These are phyloP conservation scores for Periconia sp. DNA, from an alignment of 2,329 filamentous ascomycete genomes.

Conservation along the genomic window DNA sequence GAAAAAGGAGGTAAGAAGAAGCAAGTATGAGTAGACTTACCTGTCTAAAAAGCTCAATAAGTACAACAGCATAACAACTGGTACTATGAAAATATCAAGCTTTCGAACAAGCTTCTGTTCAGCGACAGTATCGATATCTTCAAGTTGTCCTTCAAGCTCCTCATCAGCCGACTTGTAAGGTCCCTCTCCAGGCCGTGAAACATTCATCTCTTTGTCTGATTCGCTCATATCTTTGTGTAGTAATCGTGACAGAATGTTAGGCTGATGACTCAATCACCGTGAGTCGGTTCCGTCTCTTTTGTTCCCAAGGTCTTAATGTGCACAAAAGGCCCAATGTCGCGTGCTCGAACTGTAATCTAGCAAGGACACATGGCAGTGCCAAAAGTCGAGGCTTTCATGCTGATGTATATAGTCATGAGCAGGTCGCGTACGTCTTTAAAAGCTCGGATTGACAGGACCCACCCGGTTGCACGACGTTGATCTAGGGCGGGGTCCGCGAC, in stretches of 20 bases:
- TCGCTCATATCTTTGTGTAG: conserved; percentile 34
- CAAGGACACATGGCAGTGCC: conserved; percentile 20
- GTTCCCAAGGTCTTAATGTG: too few species aligned
- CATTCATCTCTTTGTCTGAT: conserved; percentile 29
- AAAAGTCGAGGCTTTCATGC: conserved; percentile 27
- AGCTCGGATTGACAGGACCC: conserved; percentile 16
- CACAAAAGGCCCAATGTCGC: too few species aligned
- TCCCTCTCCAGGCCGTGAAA: conserved; percentile 13
- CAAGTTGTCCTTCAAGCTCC: conserved; percentile 32
- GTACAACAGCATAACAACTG: conserved; percentile 72
- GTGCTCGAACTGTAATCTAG: neutral
- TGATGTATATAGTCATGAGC: conserved; percentile 17
- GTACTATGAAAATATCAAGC: conserved; percentile 68
- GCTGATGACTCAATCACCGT: too few species aligned
- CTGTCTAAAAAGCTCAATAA: conserved; percentile 78
- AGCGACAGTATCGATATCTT: conserved; percentile 44
- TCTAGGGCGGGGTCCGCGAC: conserved; percentile 15
- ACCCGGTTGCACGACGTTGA: conserved; percentile 19
- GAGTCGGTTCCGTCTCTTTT: too few species aligned
- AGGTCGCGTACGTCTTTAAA: conserved; percentile 26
- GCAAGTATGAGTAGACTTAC: too few species aligned
- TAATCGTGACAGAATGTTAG: too few species aligned
- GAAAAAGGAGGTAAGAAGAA: too few species aligned
- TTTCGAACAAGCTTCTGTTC: conserved; percentile 68
- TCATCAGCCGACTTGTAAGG: conserved; percentile 22